Evolutionary conservation across 2,329 filamentous ascomycete genomes (phyloP).

Genomic region (Xylaria digitata): DNA sequence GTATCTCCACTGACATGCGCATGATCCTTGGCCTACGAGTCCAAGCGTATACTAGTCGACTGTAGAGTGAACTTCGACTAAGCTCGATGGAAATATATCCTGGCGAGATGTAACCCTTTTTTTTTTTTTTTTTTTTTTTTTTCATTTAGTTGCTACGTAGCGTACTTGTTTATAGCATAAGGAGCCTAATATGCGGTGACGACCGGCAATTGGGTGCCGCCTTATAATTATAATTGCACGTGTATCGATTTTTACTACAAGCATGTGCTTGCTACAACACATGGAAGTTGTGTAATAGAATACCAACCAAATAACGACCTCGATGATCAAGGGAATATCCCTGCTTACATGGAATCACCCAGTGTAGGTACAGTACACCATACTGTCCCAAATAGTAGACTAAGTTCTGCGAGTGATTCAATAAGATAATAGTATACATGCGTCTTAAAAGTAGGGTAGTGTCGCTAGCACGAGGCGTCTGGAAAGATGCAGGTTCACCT

Average conservation of each 20-base stretch:
- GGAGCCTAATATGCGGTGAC: no score
- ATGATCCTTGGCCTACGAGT: conserved; percentile 28
- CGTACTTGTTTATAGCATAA: background rate
- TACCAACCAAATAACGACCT: background rate
- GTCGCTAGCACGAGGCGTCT: conserved; percentile 15
- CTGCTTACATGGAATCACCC: background rate
- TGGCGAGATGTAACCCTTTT: background rate
- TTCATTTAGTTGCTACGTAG: background rate
- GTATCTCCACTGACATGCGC: conserved; percentile 30
- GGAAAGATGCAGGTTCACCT: conserved; percentile 12
- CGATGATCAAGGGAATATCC: background rate
- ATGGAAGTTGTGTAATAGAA: no score
- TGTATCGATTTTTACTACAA: background rate
- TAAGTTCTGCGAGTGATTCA: no score
- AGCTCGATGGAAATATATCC: background rate
- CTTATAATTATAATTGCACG: no score
- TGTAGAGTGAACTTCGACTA: conserved; percentile 2
- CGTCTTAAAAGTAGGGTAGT: background rate
- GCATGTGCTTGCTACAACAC: background rate
- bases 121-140: no score
- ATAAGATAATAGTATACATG: background rate
- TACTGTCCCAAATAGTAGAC: background rate
- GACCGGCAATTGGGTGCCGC: no score
- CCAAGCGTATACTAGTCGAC: conserved; percentile 19
- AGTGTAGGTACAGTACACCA: background rate